Percentiles rank a stretch among this genome's conserved stretches.
Conservation (phyloP, 129 eudicot species). For the Chrysanthemum seticuspe region DNA sequence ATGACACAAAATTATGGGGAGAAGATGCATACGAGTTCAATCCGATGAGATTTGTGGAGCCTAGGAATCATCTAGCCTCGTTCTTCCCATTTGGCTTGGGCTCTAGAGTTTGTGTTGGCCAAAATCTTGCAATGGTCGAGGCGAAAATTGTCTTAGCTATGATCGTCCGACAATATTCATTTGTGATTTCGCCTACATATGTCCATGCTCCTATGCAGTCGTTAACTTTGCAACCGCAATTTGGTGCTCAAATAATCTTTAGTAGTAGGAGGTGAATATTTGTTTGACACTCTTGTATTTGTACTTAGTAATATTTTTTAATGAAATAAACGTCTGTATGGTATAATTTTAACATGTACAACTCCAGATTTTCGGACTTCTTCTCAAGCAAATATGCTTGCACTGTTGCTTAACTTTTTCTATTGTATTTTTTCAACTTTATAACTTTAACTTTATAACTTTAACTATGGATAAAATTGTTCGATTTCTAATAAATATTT, state of each 20-base stretch:
- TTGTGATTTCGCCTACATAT: slow-evolving; percentile 38
- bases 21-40: slow-evolving; percentile 41
- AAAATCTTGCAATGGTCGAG: slow-evolving; percentile 39
- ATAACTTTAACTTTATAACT: too few species aligned
- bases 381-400: too few species aligned
- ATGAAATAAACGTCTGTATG: too few species aligned
- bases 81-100: slow-evolving; percentile 54
- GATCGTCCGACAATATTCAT: slow-evolving; percentile 36
- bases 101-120: slow-evolving; percentile 48
- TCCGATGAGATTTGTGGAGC: slow-evolving; percentile 49
- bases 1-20: slow-evolving; percentile 47
- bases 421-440: too few species aligned
- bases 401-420: too few species aligned
- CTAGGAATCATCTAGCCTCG: slow-evolving; percentile 40
- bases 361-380: too few species aligned
- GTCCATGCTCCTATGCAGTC: slow-evolving; percentile 44
- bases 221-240: slow-evolving; percentile 39
- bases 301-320: too few species aligned
- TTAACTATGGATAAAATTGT: too few species aligned
- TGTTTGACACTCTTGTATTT: too few species aligned
- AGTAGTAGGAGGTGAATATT: slow-evolving; percentile 16
- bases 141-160: slow-evolving; percentile 42
- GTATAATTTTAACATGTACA: too few species aligned
- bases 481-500: too few species aligned
- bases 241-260: slow-evolving; percentile 39